Percentiles rank a stretch among this genome's conserved stretches.
phyloP scores from a whole-genome alignment of 106 monocot genomes.

The Acorus calamus region DNA sequence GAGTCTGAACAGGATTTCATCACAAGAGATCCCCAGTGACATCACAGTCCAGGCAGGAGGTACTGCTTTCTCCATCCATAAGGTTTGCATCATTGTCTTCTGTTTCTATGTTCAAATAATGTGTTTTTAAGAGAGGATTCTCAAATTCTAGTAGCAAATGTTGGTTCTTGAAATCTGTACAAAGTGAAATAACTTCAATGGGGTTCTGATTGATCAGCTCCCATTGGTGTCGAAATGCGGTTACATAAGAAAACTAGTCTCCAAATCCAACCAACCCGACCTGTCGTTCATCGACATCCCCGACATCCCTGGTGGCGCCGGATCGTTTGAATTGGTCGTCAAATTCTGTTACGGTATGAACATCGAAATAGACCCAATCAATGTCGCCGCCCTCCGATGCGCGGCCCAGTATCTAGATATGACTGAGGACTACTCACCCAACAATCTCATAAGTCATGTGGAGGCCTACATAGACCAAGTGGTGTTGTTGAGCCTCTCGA shows the following conservation, averaged over 20 bases:
- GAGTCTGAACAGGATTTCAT: slow-evolving; percentile 40
- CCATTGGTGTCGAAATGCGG: slow-evolving; percentile 70
- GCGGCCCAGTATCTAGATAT: slow-evolving; percentile 75
- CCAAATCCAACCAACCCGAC: slow-evolving; percentile 19
- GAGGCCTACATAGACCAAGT: slow-evolving; percentile 57
- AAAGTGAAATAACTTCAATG: not conserved
- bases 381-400: slow-evolving; percentile 64
- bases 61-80: slow-evolving; percentile 53
- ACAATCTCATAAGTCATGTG: slow-evolving; percentile 42
- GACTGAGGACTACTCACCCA: slow-evolving; percentile 56
- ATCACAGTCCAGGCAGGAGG: slow-evolving; percentile 50
- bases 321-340: slow-evolving; percentile 57
- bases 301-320: slow-evolving; percentile 59
- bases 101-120: no score
- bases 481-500: slow-evolving; percentile 34
- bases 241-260: slow-evolving; percentile 33
- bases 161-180: no score
- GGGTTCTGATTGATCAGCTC: slow-evolving; percentile 25
- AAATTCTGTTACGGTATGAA: slow-evolving; percentile 68
- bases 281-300: slow-evolving; percentile 30
- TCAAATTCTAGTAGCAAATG: no score
- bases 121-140: no score
- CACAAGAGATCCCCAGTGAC: slow-evolving; percentile 67
- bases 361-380: slow-evolving; percentile 46
- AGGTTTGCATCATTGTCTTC: slow-evolving; percentile 24